Evolutionary conservation across 2,329 filamentous ascomycete genomes (phyloP).

Genomic region (Dothidotthia symphoricarpi): DNA sequence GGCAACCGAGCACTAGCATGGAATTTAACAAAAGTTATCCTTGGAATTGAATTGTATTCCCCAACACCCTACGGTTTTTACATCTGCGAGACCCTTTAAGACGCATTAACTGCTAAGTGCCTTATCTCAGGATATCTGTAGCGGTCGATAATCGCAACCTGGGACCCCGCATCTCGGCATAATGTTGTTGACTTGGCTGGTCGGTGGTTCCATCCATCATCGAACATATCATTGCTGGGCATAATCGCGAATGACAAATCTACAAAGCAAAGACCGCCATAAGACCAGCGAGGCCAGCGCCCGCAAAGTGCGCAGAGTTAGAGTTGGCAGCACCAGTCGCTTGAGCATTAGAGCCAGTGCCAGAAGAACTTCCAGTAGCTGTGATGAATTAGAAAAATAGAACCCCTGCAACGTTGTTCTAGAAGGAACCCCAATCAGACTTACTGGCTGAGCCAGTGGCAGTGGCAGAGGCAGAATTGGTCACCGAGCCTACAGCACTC

Average conservation of each 20-base stretch:
- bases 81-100: too few relatives aligned
- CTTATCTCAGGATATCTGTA: not conserved
- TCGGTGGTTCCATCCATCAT: not conserved
- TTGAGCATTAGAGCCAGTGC: constrained; percentile 19
- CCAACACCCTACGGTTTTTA: too few relatives aligned
- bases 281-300: constrained; percentile 40
- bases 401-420: constrained; percentile 4
- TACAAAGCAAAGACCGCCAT: constrained; percentile 42
- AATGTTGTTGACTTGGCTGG: not conserved
- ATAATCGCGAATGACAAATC: constrained; percentile 2
- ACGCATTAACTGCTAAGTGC: too few relatives aligned
- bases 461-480: constrained; percentile 11
- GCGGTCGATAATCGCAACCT: constrained; percentile 7
- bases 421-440: not conserved
- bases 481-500: constrained; percentile 15
- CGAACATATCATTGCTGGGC: constrained; percentile 1
- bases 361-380: constrained; percentile 9
- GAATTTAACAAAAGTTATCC: too few relatives aligned
- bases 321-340: constrained; percentile 33
- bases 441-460: constrained; percentile 19
- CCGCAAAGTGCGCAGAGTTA: constrained; percentile 31
- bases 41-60: too few relatives aligned
- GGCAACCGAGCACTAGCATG: not conserved
- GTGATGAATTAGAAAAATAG: not conserved
- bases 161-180: constrained; percentile 6